Evolutionary conservation across 1,284 basidiomycete species (phyloP), one percentile per base, ranked within the genome.

Genomic region (Naganishia liquefaciens): DNA sequence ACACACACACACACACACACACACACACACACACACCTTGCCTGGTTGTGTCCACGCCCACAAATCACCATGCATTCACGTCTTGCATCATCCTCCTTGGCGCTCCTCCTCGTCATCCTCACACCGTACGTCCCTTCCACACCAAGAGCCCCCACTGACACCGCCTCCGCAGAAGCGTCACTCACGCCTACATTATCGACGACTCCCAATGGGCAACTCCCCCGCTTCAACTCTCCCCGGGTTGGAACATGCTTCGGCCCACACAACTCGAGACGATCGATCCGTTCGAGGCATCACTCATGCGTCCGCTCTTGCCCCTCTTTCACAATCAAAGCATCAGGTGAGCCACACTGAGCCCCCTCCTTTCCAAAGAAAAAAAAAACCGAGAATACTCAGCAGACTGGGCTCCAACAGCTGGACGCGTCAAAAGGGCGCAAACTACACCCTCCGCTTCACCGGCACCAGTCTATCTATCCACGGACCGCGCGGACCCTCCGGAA

Each of bases 201-300:
- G 63, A 64, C 28, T 51, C 46, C 25, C 49, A 52, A 23, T 64
- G 63, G 63, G 58, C 51, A 25, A 64, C 63, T 0, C n/a, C 21
- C n/a, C 27, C 39, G 5, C 44, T 58, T 9, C 63, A 64, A 40
- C 54, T 64, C 11, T 57, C 53, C 6, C 42, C 30, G 1, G 63
- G 63, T 17, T 64, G 63, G 63, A 64, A 64, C 33, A 64, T 64
- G 63, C 47, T 55, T 27, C 54, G 54, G 6, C 63, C 63, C 17
- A 40, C 42, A 15, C 63, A 57, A 25, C 37, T 28, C 9, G 54
- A 58, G 33, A 30, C 54, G 33, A 51, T 64, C 39, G 54, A 64
- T 50, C 2, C 21, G 25, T 51, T 54, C 25, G 44, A 64, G 53
- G 54, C 58, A 5, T n/a, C 40, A 6, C 43, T 49, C 9, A 63